Percentiles rank a stretch among this genome's conserved stretches.
Evolutionary conservation across 1,139 yeast genomes (phyloP).

Genomic region (Sugiyamaella castrensis): DNA sequence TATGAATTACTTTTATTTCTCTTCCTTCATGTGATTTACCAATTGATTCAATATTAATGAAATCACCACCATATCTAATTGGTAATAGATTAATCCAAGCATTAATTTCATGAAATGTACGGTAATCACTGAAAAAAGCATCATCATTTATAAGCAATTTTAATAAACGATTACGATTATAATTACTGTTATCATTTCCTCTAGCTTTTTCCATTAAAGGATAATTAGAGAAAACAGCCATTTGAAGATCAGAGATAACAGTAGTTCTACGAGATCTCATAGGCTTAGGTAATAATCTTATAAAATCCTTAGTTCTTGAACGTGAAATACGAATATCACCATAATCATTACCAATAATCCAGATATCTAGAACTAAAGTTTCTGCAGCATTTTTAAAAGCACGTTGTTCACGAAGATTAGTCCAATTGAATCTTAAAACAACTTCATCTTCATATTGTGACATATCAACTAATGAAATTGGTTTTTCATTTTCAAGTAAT

Average conservation of each 20-base stretch:
- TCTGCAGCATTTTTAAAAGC: conserved; percentile 33
- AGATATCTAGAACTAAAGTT: conserved; percentile 37
- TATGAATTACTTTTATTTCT: conserved; percentile 61
- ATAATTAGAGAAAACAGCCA: conserved; percentile 31
- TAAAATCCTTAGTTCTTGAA: conserved; percentile 29
- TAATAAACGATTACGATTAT: not conserved
- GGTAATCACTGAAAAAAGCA: conserved; percentile 63
- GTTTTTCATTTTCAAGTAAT: conserved; percentile 3
- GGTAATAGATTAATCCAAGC: conserved; percentile 56
- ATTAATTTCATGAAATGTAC: conserved; percentile 65
- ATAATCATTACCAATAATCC: conserved; percentile 33
- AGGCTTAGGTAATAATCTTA: conserved; percentile 32
- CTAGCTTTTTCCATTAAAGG: conserved; percentile 24
- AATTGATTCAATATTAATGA: conserved; percentile 57
- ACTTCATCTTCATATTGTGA: conserved; percentile 49
- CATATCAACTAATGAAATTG: conserved; percentile 21
- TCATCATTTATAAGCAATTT: not conserved
- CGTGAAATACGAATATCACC: conserved; percentile 34
- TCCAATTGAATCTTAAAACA: conserved; percentile 49
- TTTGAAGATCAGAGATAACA: conserved; percentile 34
- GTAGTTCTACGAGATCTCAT: conserved; percentile 27
- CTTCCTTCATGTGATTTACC: conserved; percentile 78
- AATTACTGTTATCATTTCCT: not conserved
- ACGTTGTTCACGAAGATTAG: conserved; percentile 25
- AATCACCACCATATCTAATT: conserved; percentile 43